Base-by-base conservation (phyloP, 345 rosid species). In the Cochlearia excelsa region DNA sequence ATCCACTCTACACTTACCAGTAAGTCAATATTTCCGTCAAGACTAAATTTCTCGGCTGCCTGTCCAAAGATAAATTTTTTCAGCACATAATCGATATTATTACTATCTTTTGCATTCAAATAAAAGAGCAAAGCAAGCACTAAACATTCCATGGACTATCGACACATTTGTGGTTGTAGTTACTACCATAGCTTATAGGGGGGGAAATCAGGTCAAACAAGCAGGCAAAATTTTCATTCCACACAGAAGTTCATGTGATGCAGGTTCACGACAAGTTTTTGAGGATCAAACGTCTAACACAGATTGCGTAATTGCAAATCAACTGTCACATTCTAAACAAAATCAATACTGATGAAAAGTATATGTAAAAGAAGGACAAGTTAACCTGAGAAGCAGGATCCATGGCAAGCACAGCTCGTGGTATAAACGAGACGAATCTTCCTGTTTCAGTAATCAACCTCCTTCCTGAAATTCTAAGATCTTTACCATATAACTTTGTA, bases 21-120 rank as follows among this genome's bases (percentile, higher is more conserved):
- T 81, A 93, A 72, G 60, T 93, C 92, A 11, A 78, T 72, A 75
- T 84, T 76, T 53, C 94, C 95, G 60, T 81, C 96, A 59, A 93
- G 83, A 46, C 51, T 77, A 86, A 81, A 93, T 77, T 80, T 93
- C 63, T 79, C 87, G 0, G 73, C 77, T 56, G 78, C 74, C 86
- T 87, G 91, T 73, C 42, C 28, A 78, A 79, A 55, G 64, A 41
- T 73, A 74, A 47, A 59, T 59, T 39, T 54, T 6, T 48, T 75
- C 45, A 80, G 73, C 59, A 66, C 23, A 34, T 42, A 16, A 16
- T 41, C 7, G 46, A 54, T 49, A 67, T 52, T 46, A 67, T 9
- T 44, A 63, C 29, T 9, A 66, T 55, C 54, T 53, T 38, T 48
- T 26, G 66, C 35, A 47, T 55, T 67, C 62, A 37, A 40, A 10